Evolutionary conservation across 805 yeast genomes (phyloP), one percentile per base, ranked within the genome.

Genomic region (Saccharomycopsis synnaedendra): DNA sequence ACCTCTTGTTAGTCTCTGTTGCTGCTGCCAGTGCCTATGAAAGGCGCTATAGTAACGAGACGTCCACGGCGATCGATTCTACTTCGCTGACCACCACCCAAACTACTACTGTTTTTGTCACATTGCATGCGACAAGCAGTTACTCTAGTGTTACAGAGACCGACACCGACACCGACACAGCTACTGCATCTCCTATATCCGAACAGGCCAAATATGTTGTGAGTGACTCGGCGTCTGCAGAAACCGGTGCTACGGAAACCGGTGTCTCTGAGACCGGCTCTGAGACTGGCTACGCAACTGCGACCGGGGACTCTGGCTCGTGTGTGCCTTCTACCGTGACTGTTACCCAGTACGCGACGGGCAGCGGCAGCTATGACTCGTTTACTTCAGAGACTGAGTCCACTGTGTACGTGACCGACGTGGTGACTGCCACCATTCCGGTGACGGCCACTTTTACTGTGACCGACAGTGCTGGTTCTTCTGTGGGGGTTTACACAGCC

Each of bases 401-500:
- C 28, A 46, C 50, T 3, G 32, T 39, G 32, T 32, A 40, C 9
- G 44, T 43, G 8, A 44, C 50, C 11, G 33, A 43, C 33, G 8
- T 31, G 4, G 37, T 46, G 3, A 50, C 53, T 33, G 48, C 49
- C 34, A 48, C 48, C 37, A 33, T 41, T 29, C 50, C 48, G 31
- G 32, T 45, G 48, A 49, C 47, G 33, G 53, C 47, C 19, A 30
- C 43, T 9, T 34, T 46, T 4, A 42, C 54, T 30, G 33, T 51
- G 4, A 51, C 49, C 5, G 47, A 50, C 41, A 27, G 46, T 33
- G 43, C 28, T 27, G 47, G 48, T 31, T 30, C 46, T 33, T 35
- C 41, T 39, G 33, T 42, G 31, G 43, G 44, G 31, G 34, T 41
- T 30, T 32, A 41, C 32, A 11, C 52, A 30, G 43, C 53, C 32